Evolutionary conservation across 306 rosid genomes (phyloP), one percentile per base, ranked within the genome.

Genomic region (Biancaea sappan): DNA sequence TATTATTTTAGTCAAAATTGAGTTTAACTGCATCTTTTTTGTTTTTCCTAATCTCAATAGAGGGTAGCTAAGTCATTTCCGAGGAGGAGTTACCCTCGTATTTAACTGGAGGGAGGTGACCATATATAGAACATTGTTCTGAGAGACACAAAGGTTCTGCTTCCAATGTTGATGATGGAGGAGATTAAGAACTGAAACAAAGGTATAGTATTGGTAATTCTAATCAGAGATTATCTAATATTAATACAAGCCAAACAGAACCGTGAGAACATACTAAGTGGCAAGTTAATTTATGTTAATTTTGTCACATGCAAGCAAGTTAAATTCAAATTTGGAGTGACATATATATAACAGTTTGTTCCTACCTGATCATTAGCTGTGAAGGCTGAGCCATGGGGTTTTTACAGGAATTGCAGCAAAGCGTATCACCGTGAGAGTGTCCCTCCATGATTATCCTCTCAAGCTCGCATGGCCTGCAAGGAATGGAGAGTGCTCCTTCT

Each of bases 401-500:
- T 61, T 83, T 75, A 53, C 77, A 76, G 11, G 75, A 73, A 65
- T 71, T 73, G 84, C 79, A 79, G 38, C 72, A 71, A 6, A 46
- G 16, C 21, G 22, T 69, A 46, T 5, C 57, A 59, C 34, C 44
- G 29, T 56, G 35, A 15, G 72, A 50, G 12, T 11, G 28, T 37
- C 40, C 25, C 53, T 74, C 62, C 74, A 94, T n/a, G n/a, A n/a
- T 65, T 12, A 94, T 88, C 77, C 75, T 84, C 78, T 91, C 87
- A 26, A 91, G 90, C 70, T 83, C 87, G 72, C 73, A 28, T 52
- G 96, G 89, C 25, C 53, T 80, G 75, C 98, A 91, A 34, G 93
- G 97, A 59, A 91, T 70, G 8, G 88, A 48, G 8, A 91, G 72
- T 46, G 96, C 95, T 72, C 96, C 97, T 25, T 88, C 89, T 16